These are phyloP conservation scores for Phytophthora rubi DNA, from an alignment of 352 stramenopile species.

Conservation along the genomic window DNA sequence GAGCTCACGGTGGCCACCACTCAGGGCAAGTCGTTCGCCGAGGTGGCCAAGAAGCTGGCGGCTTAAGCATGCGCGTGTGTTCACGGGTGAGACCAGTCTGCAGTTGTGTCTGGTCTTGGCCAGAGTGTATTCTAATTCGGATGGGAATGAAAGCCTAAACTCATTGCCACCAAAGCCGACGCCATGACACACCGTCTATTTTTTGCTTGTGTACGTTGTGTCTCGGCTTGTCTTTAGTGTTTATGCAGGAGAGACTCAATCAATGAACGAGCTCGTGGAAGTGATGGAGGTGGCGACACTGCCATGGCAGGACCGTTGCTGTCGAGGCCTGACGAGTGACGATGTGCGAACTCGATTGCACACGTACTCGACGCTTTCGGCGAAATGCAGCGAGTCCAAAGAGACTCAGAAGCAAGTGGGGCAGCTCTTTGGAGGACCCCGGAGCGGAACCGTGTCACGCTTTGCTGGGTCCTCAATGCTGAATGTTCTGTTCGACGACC, in stretches of 20 bases:
- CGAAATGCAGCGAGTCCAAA: constrained; percentile 49
- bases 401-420: constrained; percentile 48
- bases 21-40: constrained; percentile 87
- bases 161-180: not conserved
- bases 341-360: constrained; percentile 42
- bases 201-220: not conserved
- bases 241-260: not conserved
- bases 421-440: constrained; percentile 40
- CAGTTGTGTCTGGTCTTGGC: not conserved
- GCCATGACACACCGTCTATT: constrained; percentile 13
- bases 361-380: constrained; percentile 40
- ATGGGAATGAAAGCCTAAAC: constrained; percentile 13
- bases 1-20: constrained; percentile 77
- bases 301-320: constrained; percentile 25
- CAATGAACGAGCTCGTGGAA: not conserved
- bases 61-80: constrained; percentile 32
- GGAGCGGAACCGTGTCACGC: not conserved
- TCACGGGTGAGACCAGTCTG: constrained; percentile 3
- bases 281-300: not conserved
- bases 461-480: constrained; percentile 1
- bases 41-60: constrained; percentile 80
- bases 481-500: constrained; percentile 40
- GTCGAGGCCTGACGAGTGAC: constrained; percentile 27
- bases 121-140: constrained; percentile 22
- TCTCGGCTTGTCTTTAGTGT: not conserved